A percentile compares a stretch with the other conserved stretches of the same genome.
phyloP scores from a whole-genome alignment of 2,329 filamentous ascomycete genomes.

The Ophiocordyceps camponoti-leonardi region DNA sequence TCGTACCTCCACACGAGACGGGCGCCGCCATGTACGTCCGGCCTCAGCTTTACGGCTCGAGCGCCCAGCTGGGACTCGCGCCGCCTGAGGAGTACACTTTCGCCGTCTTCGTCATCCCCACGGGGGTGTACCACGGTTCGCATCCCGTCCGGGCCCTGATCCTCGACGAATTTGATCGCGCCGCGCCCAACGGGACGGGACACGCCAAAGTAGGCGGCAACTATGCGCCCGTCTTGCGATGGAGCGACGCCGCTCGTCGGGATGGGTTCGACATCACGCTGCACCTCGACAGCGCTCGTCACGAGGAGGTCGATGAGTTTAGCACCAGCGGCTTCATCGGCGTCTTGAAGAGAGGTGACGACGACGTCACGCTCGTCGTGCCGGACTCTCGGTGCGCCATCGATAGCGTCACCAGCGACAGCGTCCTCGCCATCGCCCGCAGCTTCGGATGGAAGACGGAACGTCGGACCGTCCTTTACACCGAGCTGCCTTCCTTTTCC shows the following conservation, averaged over 20 bases:
- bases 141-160: slow-evolving; percentile 78
- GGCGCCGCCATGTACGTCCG: slow-evolving; percentile 88
- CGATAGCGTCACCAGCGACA: slow-evolving; percentile 69
- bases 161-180: slow-evolving; percentile 82
- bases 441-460: slow-evolving; percentile 77
- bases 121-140: slow-evolving; percentile 83
- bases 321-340: slow-evolving; percentile 89
- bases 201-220: slow-evolving; percentile 92
- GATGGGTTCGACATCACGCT: slow-evolving; percentile 88
- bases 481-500: slow-evolving; percentile 32
- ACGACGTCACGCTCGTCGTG: slow-evolving; percentile 56
- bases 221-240: slow-evolving; percentile 80
- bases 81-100: slow-evolving; percentile 90
- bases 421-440: slow-evolving; percentile 56
- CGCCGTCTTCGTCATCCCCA: slow-evolving; percentile 76
- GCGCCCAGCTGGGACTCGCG: slow-evolving; percentile 69
- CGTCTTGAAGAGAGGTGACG: slow-evolving; percentile 28
- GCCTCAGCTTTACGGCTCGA: slow-evolving; percentile 73
- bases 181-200: slow-evolving; percentile 81
- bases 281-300: slow-evolving; percentile 72
- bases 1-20: slow-evolving; percentile 75
- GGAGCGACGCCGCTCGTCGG: slow-evolving; percentile 63
- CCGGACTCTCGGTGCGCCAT: slow-evolving; percentile 81
- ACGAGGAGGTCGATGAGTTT: slow-evolving; percentile 87
- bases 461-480: slow-evolving; percentile 49